Base-by-base conservation (phyloP, 2,329 filamentous ascomycete species). In the Fusarium stilboides region DNA sequence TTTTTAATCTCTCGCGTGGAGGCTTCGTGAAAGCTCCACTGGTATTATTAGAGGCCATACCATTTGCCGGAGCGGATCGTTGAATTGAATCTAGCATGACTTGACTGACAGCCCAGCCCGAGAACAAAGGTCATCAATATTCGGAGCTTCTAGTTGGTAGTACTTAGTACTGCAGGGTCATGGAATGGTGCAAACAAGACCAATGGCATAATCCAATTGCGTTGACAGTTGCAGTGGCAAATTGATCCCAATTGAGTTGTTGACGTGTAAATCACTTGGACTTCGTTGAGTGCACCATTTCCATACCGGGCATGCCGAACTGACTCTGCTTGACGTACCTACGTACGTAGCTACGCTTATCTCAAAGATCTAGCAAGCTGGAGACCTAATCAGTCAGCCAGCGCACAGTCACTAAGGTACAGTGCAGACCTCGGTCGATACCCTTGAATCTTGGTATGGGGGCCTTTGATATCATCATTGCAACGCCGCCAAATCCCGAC, bases 231-330 rank as follows among this genome's bases (percentile, higher is more conserved):
- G n/a, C 5, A 26, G 67, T 69, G 67, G 67, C 67, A 40, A 70
- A 70, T 26, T 37, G 39, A n/a, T 12, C 57, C 47, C 50, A 51
- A 64, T 61, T 46, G 22, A 44, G 46, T 8, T 61, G 26, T 57
- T 47, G 26, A 59, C 22, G 42, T 65, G 67, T 64, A 57, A 65
- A 70, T 70, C 67, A 36, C 37, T 42, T 22, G 31, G 46, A 50
- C 44, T 42, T 53, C 51, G 57, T 57, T 54, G 39, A 45, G 36
- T 49, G 40, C 24, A 40, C 51, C 45, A 33, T 57, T 68, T 64
- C 44, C 31, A 45, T 19, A 56, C 67, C 62, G 62, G 67, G 20
- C 42, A 70, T 70, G 46, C 67, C 57, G 54, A 65, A 22, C 22
- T 51, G 40, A 49, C 53, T 46, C 36, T 34, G 34, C 39, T 44